Conservation (phyloP, 257 asterid species). For the Nicotiana knightiana region DNA sequence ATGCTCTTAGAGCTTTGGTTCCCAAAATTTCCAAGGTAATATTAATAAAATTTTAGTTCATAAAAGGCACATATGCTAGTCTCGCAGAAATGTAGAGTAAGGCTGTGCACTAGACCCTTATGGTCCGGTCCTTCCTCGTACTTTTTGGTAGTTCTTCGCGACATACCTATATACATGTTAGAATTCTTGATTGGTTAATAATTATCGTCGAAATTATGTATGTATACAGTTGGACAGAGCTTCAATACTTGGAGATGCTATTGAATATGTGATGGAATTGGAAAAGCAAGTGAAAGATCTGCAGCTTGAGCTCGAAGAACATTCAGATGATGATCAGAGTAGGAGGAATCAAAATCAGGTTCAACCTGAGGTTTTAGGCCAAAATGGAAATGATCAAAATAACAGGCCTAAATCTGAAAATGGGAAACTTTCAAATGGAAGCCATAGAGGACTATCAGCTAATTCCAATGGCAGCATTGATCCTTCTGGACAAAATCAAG, state of each 20-base stretch:
- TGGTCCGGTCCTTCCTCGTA: too few species aligned
- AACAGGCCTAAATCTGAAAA: slow-evolving; percentile 29
- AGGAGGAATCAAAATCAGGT: slow-evolving; percentile 15
- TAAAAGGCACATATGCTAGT: neutral
- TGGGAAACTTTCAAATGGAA: slow-evolving; percentile 21
- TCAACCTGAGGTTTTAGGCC: slow-evolving; percentile 21
- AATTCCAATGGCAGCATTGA: slow-evolving; percentile 15
- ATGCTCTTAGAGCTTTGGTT: slow-evolving; percentile 70
- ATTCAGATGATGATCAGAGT: slow-evolving; percentile 49
- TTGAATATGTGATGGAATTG: slow-evolving; percentile 72
- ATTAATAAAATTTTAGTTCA: neutral
- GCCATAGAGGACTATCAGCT: slow-evolving; percentile 26
- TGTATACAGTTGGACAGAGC: slow-evolving; percentile 71
- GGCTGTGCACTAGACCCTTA: too few species aligned
- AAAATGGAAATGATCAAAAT: slow-evolving; percentile 18
- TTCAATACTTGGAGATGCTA: slow-evolving; percentile 83
- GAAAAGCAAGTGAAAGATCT: slow-evolving; percentile 60
- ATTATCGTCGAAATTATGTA: neutral
- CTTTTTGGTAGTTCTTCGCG: too few species aligned
- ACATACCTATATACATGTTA: neutral
- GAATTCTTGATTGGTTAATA: neutral
- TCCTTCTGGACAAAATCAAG: slow-evolving; percentile 24
- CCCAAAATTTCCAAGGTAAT: slow-evolving; percentile 84
- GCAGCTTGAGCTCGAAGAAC: slow-evolving; percentile 61
- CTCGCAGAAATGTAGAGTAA: too few species aligned